Percentiles rank a stretch among this genome's conserved stretches.
Conservation (phyloP, 495 filamentous ascomycete species). For the Penicillium arizonense region DNA sequence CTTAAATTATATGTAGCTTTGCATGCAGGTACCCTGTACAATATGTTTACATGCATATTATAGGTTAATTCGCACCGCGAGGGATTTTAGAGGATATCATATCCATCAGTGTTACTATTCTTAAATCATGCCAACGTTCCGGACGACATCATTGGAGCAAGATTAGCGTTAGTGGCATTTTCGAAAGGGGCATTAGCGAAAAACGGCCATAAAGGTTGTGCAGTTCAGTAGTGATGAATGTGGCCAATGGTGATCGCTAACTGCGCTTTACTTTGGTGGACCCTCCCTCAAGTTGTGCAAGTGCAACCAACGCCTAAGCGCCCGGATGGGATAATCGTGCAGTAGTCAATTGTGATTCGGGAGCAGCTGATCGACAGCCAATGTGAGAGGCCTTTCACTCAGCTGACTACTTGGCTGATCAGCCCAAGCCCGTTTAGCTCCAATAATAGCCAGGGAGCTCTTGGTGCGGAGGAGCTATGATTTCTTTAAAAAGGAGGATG, state of each 20-base stretch:
- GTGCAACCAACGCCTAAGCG: constrained; percentile 12
- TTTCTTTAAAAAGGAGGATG: background rate
- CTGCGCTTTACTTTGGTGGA: background rate
- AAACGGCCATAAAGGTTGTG: too few species aligned
- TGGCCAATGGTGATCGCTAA: constrained; percentile 8
- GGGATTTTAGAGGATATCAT: too few species aligned
- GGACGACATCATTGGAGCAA: background rate
- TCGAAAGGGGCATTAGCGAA: too few species aligned
- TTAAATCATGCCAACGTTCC: background rate
- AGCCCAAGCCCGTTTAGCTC: background rate
- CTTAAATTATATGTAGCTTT: too few species aligned
- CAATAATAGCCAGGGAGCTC: constrained; percentile 17
- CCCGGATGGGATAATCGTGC: constrained; percentile 20
- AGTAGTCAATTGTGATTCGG: constrained; percentile 23
- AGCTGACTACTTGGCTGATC: background rate
- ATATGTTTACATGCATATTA: too few species aligned
- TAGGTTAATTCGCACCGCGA: too few species aligned
- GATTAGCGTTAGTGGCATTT: too few species aligned
- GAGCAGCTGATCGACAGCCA: constrained; percentile 5
- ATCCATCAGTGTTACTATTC: too few species aligned
- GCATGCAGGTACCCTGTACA: too few species aligned
- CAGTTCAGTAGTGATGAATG: background rate
- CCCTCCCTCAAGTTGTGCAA: constrained; percentile 9
- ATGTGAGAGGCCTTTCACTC: background rate
- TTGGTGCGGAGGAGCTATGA: constrained; percentile 8